Base-by-base conservation (phyloP, 2,329 filamentous ascomycete genomes). In the Stagonosporopsis tanaceti region DNA sequence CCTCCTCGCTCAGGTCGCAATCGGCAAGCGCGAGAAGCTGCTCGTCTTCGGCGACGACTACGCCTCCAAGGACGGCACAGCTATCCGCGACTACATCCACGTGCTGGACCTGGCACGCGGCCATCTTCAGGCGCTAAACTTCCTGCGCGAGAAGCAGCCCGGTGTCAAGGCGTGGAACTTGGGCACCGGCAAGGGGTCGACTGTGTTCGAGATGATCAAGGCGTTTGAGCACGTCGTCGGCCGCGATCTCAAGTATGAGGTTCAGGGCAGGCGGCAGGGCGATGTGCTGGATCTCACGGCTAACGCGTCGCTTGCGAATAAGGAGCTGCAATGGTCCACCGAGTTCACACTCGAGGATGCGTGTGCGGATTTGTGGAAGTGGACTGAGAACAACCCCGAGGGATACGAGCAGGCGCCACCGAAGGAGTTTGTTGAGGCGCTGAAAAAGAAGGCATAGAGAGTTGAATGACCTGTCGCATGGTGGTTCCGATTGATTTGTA, bases 31-130 rank as follows among this genome's bases (percentile, higher is more conserved):
- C 64, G 91, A 96, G 73, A 97, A 97, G 84, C 84, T 99, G 48
- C 81, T 97, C 58, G 93, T 99, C 11, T 99, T 96, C 75, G 95
- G 95, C 62, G 90, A 97, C 66, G 93, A 99, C 82, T 99, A 99
- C 82, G 76, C 84, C 30, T 97, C 93, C 50, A 89, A 88, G 69
- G 93, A 97, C 76, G 93, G 93, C 64, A 97, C 93, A 50, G 92
- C 92, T 62, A 97, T 97, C 76, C 90, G 95, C 69, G 95, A 99
- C 81, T 99, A 99, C 84, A 97, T 99, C 78, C 93, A 97, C 82
- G 92, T 97, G 57, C 85, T 96, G 62, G 93, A 97, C 73, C 87
- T 97, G 24, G 91, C 93, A 42, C 86, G 86, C 62, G 93, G 93
- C 60, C 93, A 97, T 77, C 82, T 97, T 57, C 86, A 91, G 58